These are phyloP conservation scores for Sporothrix inflata DNA, from an alignment of 2,329 filamentous ascomycete species.

Conservation along the genomic window DNA sequence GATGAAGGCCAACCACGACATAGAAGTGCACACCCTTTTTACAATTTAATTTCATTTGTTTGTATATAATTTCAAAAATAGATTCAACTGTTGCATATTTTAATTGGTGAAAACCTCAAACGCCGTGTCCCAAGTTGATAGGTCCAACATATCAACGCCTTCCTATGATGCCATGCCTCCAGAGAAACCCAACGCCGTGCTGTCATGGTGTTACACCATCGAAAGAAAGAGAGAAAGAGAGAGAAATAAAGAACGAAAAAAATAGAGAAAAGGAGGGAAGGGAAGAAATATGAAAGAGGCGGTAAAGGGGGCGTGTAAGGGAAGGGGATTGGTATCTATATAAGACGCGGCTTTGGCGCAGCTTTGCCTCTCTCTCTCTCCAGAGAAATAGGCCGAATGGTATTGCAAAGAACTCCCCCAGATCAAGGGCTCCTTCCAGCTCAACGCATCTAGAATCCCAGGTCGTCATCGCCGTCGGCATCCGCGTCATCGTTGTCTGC, in stretches of 20 bases:
- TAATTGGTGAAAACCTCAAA: too few species aligned
- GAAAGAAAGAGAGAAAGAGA: background rate
- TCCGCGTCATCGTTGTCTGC: conserved; percentile 19
- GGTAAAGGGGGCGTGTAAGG: background rate
- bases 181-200: conserved; percentile 12
- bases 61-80: too few species aligned
- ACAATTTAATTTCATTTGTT: too few species aligned
- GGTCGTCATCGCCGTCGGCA: conserved; percentile 19
- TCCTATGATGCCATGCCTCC: background rate
- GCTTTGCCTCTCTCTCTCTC: background rate
- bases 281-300: background rate
- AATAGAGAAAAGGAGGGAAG: background rate
- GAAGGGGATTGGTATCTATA: background rate
- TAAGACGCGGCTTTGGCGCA: background rate
- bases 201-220: background rate
- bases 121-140: background rate
- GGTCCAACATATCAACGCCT: background rate
- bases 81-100: too few species aligned
- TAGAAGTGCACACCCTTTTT: too few species aligned
- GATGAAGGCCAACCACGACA: too few species aligned
- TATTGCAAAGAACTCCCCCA: background rate
- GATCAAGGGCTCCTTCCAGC: too few species aligned
- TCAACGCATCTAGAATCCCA: background rate
- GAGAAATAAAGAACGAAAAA: background rate
- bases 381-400: too few species aligned